Evolutionary conservation across 2,329 filamentous ascomycete genomes (phyloP).

Genomic region (Colletotrichum filicis): DNA sequence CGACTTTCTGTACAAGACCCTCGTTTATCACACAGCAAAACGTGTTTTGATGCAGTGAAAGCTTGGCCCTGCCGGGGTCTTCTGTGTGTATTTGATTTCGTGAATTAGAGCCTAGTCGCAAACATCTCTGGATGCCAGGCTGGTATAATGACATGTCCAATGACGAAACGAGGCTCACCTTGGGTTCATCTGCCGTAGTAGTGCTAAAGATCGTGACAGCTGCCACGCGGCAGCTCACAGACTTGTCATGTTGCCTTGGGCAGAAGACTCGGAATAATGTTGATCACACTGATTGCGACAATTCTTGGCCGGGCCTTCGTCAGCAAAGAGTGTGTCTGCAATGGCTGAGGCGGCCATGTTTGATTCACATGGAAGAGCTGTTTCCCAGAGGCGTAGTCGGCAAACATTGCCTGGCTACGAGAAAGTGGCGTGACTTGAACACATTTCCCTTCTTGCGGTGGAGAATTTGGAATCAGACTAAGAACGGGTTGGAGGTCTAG

Average conservation of each 20-base stretch:
- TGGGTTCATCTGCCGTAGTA: not conserved
- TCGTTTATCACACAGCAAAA: constrained; percentile 28
- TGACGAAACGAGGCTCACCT: not conserved
- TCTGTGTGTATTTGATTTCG: not conserved
- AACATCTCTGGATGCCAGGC: not conserved
- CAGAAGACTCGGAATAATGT: not conserved
- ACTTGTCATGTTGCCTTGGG: not conserved
- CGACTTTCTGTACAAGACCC: constrained; percentile 18
- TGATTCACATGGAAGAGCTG: constrained; percentile 22
- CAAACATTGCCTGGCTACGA: not conserved
- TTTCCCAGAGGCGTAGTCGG: constrained; percentile 24
- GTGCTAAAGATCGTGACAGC: not conserved
- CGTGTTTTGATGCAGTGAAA: constrained; percentile 22
- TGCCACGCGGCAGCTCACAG: not conserved
- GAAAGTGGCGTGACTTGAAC: constrained; percentile 16
- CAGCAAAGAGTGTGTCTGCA: not conserved
- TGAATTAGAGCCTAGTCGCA: not conserved
- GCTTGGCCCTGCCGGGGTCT: constrained; percentile 9
- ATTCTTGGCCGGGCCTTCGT: constrained; percentile 2
- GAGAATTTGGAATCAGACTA: not conserved
- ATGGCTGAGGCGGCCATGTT: not conserved
- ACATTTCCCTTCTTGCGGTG: not conserved
- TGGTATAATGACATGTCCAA: not conserved
- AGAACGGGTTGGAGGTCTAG: not conserved
- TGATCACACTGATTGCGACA: constrained; percentile 13